phyloP scores from a whole-genome alignment of 305 asterid genomes.

The Fraxinus greggii region DNA sequence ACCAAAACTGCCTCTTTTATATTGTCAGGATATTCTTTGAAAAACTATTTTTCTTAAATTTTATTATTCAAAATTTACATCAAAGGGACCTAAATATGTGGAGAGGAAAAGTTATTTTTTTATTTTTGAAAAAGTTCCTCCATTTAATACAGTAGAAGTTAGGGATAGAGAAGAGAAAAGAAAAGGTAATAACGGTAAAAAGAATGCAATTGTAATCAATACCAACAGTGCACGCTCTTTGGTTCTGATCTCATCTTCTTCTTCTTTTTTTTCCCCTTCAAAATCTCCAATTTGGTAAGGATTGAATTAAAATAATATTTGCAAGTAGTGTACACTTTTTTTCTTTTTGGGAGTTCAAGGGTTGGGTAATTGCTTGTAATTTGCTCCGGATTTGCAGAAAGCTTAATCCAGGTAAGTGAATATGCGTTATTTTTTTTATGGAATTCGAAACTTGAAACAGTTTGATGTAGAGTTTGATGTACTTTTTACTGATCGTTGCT shows the following conservation, averaged over 20 bases:
- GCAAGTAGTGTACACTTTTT: not conserved
- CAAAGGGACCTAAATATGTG: no score
- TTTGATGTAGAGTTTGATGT: constrained; percentile 14
- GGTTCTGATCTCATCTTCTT: constrained; percentile 30
- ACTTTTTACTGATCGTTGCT: not conserved
- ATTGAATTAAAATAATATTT: not conserved
- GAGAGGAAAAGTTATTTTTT: no score
- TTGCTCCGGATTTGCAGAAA: constrained; percentile 33
- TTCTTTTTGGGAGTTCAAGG: constrained; percentile 17
- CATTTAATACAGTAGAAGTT: no score
- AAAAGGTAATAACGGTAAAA: no score
- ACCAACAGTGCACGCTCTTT: constrained; percentile 46
- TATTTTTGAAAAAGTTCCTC: no score
- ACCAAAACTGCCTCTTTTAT: no score
- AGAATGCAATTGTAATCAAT: constrained; percentile 30
- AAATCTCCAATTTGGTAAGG: constrained; percentile 18
- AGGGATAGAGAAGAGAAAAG: no score
- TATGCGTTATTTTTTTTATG: constrained; percentile 3
- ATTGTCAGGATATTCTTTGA: no score
- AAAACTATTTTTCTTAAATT: no score
- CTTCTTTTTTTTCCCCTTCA: not conserved
- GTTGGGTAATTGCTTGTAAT: constrained; percentile 29
- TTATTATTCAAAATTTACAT: no score
- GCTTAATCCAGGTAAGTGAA: constrained; percentile 34
- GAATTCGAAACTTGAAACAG: constrained; percentile 13